A percentile compares a stretch with the other conserved stretches of the same genome.
Evolutionary conservation across 305 asterid genomes (phyloP).

Genomic region (Solanum chacoense): DNA sequence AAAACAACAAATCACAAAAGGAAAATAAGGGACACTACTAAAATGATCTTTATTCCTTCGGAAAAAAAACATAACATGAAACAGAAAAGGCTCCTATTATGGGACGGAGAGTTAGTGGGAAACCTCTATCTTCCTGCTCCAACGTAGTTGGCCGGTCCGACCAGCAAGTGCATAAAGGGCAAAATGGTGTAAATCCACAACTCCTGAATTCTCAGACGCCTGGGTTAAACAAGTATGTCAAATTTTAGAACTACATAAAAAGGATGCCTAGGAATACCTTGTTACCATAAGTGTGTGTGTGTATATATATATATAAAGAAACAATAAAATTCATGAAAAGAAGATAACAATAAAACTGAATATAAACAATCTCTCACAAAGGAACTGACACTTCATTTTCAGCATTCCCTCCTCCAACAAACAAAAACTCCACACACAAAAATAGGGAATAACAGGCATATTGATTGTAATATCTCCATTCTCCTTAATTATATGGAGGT

Average conservation of each 20-base stretch:
- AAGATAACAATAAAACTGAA: background rate
- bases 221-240: constrained; percentile 11
- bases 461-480: background rate
- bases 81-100: background rate
- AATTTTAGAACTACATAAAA: background rate
- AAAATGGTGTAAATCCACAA: constrained; percentile 78
- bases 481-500: background rate
- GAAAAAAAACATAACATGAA: background rate
- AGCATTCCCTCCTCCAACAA: background rate
- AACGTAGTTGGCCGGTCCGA: constrained; percentile 75
- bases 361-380: background rate
- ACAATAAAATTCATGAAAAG: background rate
- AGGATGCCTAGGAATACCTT: background rate
- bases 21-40: background rate
- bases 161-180: constrained; percentile 92
- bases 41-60: background rate
- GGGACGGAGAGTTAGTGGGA: background rate
- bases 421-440: background rate
- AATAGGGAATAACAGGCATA: background rate
- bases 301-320: background rate
- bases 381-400: background rate
- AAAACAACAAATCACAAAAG: background rate
- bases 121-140: constrained; percentile 87
- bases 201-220: constrained; percentile 64
- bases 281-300: background rate